Evolutionary conservation across 176 grass and related monocot species (phyloP), one percentile per base, ranked within the genome.

Genomic region (Leersia perrieri): DNA sequence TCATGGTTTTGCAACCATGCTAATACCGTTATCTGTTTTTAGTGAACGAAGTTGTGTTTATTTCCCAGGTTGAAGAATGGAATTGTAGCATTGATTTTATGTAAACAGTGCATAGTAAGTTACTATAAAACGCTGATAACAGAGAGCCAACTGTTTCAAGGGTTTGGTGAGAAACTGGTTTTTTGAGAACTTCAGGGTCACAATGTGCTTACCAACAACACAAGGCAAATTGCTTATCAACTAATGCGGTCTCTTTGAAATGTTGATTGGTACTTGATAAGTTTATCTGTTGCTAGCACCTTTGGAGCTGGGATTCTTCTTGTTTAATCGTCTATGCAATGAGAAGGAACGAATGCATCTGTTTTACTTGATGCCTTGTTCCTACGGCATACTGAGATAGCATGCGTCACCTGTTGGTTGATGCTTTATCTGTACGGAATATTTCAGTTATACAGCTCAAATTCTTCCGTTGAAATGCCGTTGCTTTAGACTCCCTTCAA

Each of bases 281-380:
- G 42, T n/a, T n/a, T n/a, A n/a, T n/a, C n/a, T n/a, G n/a, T 32
- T 84, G 65, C 70, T 84, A 47, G 36, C 35, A 22, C 22, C 70
- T 80, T 58, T 35, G 1, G n/a, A 87, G 39, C 83, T 57, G 25
- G 0, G 40, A 25, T 78, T 51, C 40, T 72, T 85, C 75, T 85
- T 38, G 83, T 72, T 39, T 39, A 26, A 61, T 58, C 51, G 4
- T 65, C 3, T 39, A 65, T 35, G 14, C 13, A 12, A 20, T 29
- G 8, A 22, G 29, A 22, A 60, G 8, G 42, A 61, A 61, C 33
- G 13, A 36, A 70, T 78, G 55, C 14, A 33, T 63, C 9, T 35
- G 3, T 41, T 67, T 11, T 76, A 15, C 29, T n/a, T 51, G 26
- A 31, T 73, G 42, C 11, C 66, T 79, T 73, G 26, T 25, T 67